Percentiles rank a stretch among this genome's conserved stretches.
phyloP scores from a whole-genome alignment of 208 protist genomes.

The Crithidia acanthocephali region DNA sequence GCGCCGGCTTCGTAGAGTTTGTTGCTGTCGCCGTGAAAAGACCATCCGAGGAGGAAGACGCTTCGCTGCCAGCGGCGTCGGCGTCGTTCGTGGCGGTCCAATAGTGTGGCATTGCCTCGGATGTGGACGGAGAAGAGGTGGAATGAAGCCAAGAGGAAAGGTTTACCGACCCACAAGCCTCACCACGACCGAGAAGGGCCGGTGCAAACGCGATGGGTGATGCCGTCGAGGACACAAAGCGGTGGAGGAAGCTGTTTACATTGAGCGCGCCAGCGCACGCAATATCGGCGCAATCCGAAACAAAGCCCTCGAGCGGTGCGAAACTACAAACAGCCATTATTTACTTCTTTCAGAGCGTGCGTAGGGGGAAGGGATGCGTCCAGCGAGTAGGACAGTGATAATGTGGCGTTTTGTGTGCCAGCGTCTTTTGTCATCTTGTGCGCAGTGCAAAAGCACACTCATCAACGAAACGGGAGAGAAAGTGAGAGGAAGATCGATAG shows the following conservation, averaged over 20 bases:
- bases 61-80: background rate
- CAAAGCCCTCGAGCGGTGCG: conserved; percentile 7
- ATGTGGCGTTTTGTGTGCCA: too few relatives aligned
- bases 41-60: background rate
- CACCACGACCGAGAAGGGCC: background rate
- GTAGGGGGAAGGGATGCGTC: background rate
- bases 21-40: background rate
- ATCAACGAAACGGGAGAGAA: too few relatives aligned
- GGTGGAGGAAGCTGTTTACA: conserved; percentile 9
- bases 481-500: too few relatives aligned
- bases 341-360: background rate
- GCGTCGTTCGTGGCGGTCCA: background rate
- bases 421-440: too few relatives aligned
- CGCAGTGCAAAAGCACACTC: too few relatives aligned
- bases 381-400: background rate
- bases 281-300: conserved; percentile 33
- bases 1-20: background rate
- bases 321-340: conserved; percentile 17
- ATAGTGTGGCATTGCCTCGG: background rate
- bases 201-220: background rate
- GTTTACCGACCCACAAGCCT: conserved; percentile 19
- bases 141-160: conserved; percentile 2
- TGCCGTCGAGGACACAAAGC: background rate
- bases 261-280: conserved; percentile 14
- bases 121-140: background rate